phyloP scores from a whole-genome alignment of 2,329 filamentous ascomycete species.

The Talaromyces amestolkiae region DNA sequence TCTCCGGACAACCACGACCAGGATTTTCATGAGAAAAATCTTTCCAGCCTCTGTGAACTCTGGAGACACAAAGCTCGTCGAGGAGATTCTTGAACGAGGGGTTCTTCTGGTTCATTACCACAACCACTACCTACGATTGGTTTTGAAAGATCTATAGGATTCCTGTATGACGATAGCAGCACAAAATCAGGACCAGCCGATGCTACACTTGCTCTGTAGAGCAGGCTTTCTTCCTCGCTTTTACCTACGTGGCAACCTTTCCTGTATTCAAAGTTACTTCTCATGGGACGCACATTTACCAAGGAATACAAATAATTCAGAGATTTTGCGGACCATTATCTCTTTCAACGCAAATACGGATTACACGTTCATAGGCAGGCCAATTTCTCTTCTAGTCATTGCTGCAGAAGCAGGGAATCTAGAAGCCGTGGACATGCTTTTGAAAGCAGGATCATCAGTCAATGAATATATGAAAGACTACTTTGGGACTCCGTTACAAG shows the following conservation, averaged over 20 bases:
- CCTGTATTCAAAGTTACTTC: too few species aligned
- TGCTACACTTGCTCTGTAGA: constrained; percentile 8
- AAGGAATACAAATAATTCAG: not conserved
- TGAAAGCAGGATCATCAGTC: not conserved
- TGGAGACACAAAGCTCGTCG: not conserved
- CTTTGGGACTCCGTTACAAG: constrained; percentile 8
- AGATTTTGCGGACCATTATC: not conserved
- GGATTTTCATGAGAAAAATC: constrained; percentile 5
- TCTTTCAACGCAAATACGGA: not conserved
- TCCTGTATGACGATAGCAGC: constrained; percentile 7
- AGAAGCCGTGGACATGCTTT: not conserved
- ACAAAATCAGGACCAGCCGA: not conserved
- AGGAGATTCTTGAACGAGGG: not conserved
- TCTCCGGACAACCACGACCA: not conserved
- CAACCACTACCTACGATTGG: too few species aligned
- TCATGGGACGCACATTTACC: too few species aligned
- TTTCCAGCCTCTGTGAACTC: constrained; percentile 1
- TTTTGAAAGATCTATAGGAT: too few species aligned
- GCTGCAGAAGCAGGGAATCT: constrained; percentile 5
- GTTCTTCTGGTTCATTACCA: too few species aligned
- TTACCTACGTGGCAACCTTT: too few species aligned
- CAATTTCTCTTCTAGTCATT: not conserved
- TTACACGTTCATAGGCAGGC: too few species aligned
- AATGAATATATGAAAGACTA: not conserved
- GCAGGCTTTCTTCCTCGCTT: not conserved